phyloP scores from a whole-genome alignment of 108 stramenopile genomes.

The Pinguiococcus pyrenoidosus region DNA sequence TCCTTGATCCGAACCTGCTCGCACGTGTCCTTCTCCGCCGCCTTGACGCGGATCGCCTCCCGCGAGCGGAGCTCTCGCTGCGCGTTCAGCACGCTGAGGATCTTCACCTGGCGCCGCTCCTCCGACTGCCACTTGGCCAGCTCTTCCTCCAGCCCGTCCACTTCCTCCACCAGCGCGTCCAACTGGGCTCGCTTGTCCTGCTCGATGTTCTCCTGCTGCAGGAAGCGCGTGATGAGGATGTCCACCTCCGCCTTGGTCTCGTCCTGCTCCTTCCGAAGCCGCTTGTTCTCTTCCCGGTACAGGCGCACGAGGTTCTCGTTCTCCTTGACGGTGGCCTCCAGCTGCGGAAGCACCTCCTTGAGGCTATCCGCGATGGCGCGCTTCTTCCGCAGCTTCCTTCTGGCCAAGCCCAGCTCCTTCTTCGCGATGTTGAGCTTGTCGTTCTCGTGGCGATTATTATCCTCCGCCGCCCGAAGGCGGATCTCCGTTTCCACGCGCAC shows the following conservation, averaged over 20 bases:
- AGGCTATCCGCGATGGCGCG: conserved; percentile 6
- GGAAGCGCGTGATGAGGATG: conserved; percentile 19
- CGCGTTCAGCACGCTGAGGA: conserved; percentile 24
- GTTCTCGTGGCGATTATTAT: conserved; percentile 5
- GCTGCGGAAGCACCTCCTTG: background rate
- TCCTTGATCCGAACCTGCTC: conserved; percentile 42
- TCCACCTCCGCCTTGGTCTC: conserved; percentile 32
- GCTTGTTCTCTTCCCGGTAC: conserved; percentile 10
- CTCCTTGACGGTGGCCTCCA: background rate
- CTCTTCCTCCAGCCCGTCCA: conserved; percentile 36
- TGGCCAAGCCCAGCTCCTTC: conserved; percentile 14
- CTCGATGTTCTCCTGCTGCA: conserved; percentile 28
- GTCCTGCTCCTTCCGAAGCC: conserved; percentile 1
- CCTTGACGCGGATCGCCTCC: conserved; percentile 22
- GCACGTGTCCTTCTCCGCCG: conserved; percentile 28
- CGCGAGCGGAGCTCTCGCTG: conserved; percentile 33
- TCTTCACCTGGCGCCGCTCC: conserved; percentile 28
- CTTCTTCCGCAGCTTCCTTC: conserved; percentile 24
- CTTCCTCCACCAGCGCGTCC: conserved; percentile 24
- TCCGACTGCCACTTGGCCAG: conserved; percentile 33
- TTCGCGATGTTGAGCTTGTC: conserved; percentile 3
- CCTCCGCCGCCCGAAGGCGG: no score
- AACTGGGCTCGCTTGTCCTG: conserved; percentile 7
- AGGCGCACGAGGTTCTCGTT: conserved; percentile 1
- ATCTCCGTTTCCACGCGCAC: no score